phyloP scores from a whole-genome alignment of 129 eudicot species.

The Flaveria trinervia region DNA sequence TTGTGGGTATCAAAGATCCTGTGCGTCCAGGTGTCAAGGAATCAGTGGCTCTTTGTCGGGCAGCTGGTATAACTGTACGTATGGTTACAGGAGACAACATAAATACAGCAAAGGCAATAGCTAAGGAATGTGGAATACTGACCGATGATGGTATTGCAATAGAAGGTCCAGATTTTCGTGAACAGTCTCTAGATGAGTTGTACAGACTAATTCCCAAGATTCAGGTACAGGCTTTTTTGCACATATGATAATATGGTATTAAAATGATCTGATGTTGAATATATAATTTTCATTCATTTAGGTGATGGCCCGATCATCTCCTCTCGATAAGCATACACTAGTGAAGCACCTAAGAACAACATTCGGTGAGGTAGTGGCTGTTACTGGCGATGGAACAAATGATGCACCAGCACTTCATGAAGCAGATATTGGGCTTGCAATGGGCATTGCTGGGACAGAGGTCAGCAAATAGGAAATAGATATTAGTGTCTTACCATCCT shows the following conservation, averaged over 20 bases:
- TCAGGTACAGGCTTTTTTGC: slow-evolving; percentile 48
- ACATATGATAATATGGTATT: neutral
- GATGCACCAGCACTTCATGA: slow-evolving; percentile 99
- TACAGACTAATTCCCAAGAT: slow-evolving; percentile 71
- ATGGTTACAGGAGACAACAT: slow-evolving; percentile 98
- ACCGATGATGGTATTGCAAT: slow-evolving; percentile 90
- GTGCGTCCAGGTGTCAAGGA: slow-evolving; percentile 94
- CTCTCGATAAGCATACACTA: slow-evolving; percentile 87
- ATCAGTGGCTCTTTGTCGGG: slow-evolving; percentile 87
- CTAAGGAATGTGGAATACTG: slow-evolving; percentile 97
- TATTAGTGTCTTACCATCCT: neutral
- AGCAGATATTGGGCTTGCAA: slow-evolving; percentile 99
- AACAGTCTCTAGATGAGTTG: slow-evolving; percentile 71
- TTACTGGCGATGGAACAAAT: slow-evolving; percentile 98
- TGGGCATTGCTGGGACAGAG: slow-evolving; percentile 99
- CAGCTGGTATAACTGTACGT: slow-evolving; percentile 92
- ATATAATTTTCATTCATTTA: slow-evolving; percentile 18
- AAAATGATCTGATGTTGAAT: neutral
- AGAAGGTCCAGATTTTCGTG: slow-evolving; percentile 96
- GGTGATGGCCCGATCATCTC: slow-evolving; percentile 99
- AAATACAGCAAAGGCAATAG: slow-evolving; percentile 96
- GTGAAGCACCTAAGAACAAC: slow-evolving; percentile 94
- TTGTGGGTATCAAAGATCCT: slow-evolving; percentile 94
- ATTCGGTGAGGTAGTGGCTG: slow-evolving; percentile 93
- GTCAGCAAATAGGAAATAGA: slow-evolving; percentile 30